phyloP scores from a whole-genome alignment of 805 yeast genomes.

The Kodamaea restingae region DNA sequence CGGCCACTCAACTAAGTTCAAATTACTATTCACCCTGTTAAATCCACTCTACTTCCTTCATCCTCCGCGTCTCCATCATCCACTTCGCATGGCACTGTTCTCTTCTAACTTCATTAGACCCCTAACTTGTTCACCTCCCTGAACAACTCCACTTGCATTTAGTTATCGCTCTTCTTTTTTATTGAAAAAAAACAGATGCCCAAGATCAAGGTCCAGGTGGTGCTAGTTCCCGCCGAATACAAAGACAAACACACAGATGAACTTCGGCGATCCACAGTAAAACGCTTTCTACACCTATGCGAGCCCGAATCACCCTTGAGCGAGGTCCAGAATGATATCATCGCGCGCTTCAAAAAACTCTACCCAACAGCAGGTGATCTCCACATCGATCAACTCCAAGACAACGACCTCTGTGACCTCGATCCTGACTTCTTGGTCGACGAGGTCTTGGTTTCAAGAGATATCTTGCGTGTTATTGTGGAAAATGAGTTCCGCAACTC shows the following conservation, averaged over 20 bases:
- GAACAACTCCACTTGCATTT: too few species aligned
- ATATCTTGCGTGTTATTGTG: slow-evolving; percentile 33
- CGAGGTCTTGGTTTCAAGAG: slow-evolving; percentile 53
- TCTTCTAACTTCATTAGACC: neutral
- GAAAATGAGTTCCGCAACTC: slow-evolving; percentile 18
- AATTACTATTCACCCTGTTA: too few species aligned
- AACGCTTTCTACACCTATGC: slow-evolving; percentile 64
- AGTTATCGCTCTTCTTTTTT: too few species aligned
- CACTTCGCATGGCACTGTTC: too few species aligned
- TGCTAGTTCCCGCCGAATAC: slow-evolving; percentile 26
- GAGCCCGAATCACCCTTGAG: slow-evolving; percentile 43
- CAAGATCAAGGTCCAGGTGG: slow-evolving; percentile 34
- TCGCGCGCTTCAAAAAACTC: slow-evolving; percentile 52
- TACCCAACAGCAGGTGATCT: slow-evolving; percentile 62
- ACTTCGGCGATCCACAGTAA: slow-evolving; percentile 21
- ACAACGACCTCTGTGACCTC: slow-evolving; percentile 62
- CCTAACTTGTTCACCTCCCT: neutral
- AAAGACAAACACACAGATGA: slow-evolving; percentile 18
- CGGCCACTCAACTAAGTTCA: too few species aligned
- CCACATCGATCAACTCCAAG: slow-evolving; percentile 61
- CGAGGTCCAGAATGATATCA: slow-evolving; percentile 50
- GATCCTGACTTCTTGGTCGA: slow-evolving; percentile 71
- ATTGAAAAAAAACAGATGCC: slow-evolving; percentile 13
- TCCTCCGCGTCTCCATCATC: too few species aligned
- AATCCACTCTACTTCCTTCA: neutral